A percentile compares a stretch with the other conserved stretches of the same genome.
Conservation (phyloP, 768 basidiomycete species). For the Phylloporus arenicola region DNA sequence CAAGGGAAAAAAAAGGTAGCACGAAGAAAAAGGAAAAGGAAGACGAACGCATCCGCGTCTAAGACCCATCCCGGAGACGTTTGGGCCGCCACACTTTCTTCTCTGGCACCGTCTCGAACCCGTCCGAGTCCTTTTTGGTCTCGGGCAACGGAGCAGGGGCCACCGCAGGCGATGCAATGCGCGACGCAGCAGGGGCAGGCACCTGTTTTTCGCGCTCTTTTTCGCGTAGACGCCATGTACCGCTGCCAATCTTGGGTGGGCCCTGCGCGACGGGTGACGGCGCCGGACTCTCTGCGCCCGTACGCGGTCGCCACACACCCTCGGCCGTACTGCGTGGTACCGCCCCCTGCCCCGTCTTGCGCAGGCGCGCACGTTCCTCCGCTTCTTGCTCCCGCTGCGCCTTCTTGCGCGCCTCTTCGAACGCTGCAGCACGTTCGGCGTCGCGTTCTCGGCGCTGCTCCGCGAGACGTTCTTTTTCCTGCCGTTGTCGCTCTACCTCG, state of each 20-base stretch:
- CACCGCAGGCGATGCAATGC: conserved; percentile 13
- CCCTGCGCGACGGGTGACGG: conserved; percentile 30
- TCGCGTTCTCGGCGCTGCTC: conserved; percentile 51
- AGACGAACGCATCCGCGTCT: neutral
- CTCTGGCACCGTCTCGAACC: conserved; percentile 57
- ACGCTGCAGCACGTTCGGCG: conserved; percentile 43
- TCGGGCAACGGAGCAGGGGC: conserved; percentile 34
- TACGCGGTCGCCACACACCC: conserved; percentile 9
- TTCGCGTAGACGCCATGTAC: conserved; percentile 55
- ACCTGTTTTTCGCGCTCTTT: conserved; percentile 31
- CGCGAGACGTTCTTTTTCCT: conserved; percentile 53
- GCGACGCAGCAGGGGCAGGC: conserved; percentile 30
- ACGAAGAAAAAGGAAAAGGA: neutral
- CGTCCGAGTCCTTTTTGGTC: conserved; percentile 54
- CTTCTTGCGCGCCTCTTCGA: conserved; percentile 55
- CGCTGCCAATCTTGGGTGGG: conserved; percentile 34
- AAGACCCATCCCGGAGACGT: conserved; percentile 12
- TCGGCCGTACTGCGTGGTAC: conserved; percentile 18
- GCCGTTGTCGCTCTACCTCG: conserved; percentile 47
- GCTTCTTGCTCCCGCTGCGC: conserved; percentile 70
- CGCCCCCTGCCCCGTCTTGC: conserved; percentile 24
- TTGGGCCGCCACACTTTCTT: conserved; percentile 23
- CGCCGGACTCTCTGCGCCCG: conserved; percentile 54
- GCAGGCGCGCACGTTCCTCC: conserved; percentile 38
- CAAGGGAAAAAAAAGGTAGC: neutral